Percentiles rank a stretch among this genome's conserved stretches.
These are phyloP conservation scores for Trichoderma koningii DNA, from an alignment of 2,329 filamentous ascomycete species.

Conservation along the genomic window DNA sequence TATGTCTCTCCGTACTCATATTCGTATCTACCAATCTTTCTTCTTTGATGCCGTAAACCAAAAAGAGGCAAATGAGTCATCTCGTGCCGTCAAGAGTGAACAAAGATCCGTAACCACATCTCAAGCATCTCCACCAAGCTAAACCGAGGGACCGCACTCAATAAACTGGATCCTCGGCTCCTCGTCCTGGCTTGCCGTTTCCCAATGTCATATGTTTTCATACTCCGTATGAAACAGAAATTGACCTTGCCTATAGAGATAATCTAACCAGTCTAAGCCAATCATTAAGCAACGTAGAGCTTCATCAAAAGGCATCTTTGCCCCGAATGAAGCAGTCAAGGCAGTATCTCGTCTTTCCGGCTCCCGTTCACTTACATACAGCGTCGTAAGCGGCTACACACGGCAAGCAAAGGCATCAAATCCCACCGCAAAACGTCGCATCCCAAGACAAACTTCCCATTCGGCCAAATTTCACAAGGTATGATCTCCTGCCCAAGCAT, in stretches of 20 bases:
- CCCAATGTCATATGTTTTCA: no score
- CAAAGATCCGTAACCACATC: no score
- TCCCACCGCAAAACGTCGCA: neutral
- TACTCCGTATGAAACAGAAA: neutral
- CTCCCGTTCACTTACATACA: neutral
- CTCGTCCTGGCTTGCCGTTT: neutral
- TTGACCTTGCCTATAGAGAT: neutral
- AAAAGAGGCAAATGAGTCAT: neutral
- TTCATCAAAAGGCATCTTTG: neutral
- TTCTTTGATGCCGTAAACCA: no score
- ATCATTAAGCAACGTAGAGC: neutral
- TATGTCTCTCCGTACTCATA: no score
- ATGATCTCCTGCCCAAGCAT: no score
- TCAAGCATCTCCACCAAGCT: no score
- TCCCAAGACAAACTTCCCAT: no score
- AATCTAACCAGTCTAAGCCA: neutral
- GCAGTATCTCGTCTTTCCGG: no score
- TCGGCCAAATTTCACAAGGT: no score
- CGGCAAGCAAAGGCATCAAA: conserved; percentile 2
- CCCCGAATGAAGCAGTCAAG: no score
- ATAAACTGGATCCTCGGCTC: neutral
- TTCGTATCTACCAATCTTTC: no score
- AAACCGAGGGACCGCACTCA: no score
- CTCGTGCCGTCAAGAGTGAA: neutral
- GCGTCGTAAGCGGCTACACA: conserved; percentile 3